Evolutionary conservation across 148 eudicot genomes (phyloP), one percentile per base, ranked within the genome.

Genomic region (Selenicereus undatus): DNA sequence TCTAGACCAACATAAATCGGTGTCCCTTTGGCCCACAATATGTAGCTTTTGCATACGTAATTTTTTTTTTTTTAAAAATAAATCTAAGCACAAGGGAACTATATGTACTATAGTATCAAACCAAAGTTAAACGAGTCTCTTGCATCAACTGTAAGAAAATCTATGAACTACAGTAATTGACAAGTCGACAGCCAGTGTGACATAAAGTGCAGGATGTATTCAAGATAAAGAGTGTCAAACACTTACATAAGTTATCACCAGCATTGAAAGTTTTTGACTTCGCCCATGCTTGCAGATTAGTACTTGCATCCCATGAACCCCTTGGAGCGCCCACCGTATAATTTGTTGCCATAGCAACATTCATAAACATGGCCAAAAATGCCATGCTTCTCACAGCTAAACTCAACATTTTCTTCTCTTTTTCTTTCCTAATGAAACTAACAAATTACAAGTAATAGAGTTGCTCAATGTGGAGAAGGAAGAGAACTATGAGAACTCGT

Each of bases 211-310:
- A 54, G 5, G 11, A 56, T 8, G 7, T 6, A 62, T 12, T 39
- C n/a, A 54, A 10, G 16, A 35, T 27, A 1, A 24, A 73, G 22
- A 2, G 12, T n/a, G 35, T 32, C 11, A 39, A 36, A 51, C 42
- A 66, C 79, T 74, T 81, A 88, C 90, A 71, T 66, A 88, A 48
- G 43, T 52, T 81, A 76, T 88, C 88, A n/a, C 86, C 88, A 51
- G 30, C 54, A 2, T 39, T 14, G 27, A 88, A 85, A 0, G 30
- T 24, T 8, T 79, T 65, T 4, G 83, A 18, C 11, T 83, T 64
- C 0, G 76, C 66, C 90, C 88, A 88, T 66, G 74, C 17, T 70
- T 76, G 35, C 27, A 88, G 35, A 71, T 85, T 51, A 35, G 80
- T 83, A 29, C 30, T 69, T 42, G 66, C 70, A 62, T 88, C 90